Base-by-base conservation (phyloP, 2,329 filamentous ascomycete genomes). In the Coniochaeta prunicola region DNA sequence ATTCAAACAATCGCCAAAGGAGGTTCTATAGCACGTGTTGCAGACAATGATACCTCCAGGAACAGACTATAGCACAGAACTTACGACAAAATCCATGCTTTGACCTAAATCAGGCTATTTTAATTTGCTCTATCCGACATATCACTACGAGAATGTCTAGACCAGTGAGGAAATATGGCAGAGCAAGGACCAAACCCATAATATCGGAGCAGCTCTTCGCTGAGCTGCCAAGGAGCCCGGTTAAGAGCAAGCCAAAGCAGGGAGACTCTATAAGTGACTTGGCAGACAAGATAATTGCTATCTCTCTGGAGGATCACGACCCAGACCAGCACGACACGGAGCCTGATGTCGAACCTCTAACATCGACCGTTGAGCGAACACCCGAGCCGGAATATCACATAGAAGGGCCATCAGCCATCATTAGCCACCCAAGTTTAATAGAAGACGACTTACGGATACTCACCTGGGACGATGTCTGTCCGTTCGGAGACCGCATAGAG, bases 391-490 rank as follows among this genome's bases (percentile, higher is more conserved):
- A 50, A 30, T 3, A 21, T 2, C 7, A 30, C 4, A 13, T 4
- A 30, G 54, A 56, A 3, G 26, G 42, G 7, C 8, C 21, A 21
- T 45, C 50, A 45, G 19, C 21, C 4, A 17, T 48, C 21, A 19
- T 42, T 13, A 36, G 26, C 34, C 21, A 54, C 36, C 24, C 57
- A 15, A 28, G 45, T 38, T 19, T 10, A 19, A 12, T 9, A 26
- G 31, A 65, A 17, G 50, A 50, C 0, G 61, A 61, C 19, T 69
- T 82, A 17, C 75, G 77, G 3, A 65, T 77, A 5, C 70, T 85
- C 42, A 74, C 76, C 1, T 88, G 85, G 84, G 70, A 76, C 31
- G 82, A 86, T 57, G 75, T 87, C 31, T 83, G 83, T 55, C 79
- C 80, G 0, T 71, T 75, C 0, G 77, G 75, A 17, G 79, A 82